Base-by-base conservation (phyloP, 2,329 filamentous ascomycete species). In the Alternaria conjuncta region DNA sequence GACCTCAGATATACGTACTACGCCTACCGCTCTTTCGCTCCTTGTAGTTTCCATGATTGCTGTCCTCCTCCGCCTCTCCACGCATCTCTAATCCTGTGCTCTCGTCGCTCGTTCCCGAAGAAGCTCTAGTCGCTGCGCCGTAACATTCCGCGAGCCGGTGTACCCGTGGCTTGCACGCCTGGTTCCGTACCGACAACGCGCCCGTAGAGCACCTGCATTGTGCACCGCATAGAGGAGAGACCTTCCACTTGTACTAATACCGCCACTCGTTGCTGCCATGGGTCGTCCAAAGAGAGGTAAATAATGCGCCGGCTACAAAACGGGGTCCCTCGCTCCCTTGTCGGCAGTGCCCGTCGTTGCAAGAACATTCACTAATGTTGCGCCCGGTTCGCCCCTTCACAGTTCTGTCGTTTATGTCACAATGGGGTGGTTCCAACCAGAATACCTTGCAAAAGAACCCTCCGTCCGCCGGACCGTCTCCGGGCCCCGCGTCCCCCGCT, bases 381-480 rank as follows among this genome's bases (percentile, higher is more conserved):
- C 66, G 64, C 58, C 65, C 65, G 41, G 60, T 63, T 66, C 70
- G 70, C 68, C 65, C 71, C 41, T 59, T 60, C 47, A 67, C 81
- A 96, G 93, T 97, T 61, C 86, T 94, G 73, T 96, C 93, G 73
- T 96, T 96, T 82, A 95, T 96, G 87, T 93, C 92, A 80, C 89
- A 90, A 82, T 90, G 92, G 84, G 91, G 90, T 75, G 72, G 81
- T 75, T 64, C 74, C 66, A 70, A 81, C 70, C 77, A 79, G 11
- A 32, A 63, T 43, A 60, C 56, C 43, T 61, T 71, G 59, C 71
- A 75, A 30, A 70, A 73, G 56, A 73, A 64, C 32, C 57, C 71
- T 30, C 67, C 75, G 32, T 69, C 69, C 36, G 66, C 70, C 32
- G 62, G 45, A 21, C 26, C 71, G 25, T 73, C 75, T 26, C 70